Conservation (phyloP, 225 moss, liverwort and hornwort genomes). For the Pseudoscleropodium purum region DNA sequence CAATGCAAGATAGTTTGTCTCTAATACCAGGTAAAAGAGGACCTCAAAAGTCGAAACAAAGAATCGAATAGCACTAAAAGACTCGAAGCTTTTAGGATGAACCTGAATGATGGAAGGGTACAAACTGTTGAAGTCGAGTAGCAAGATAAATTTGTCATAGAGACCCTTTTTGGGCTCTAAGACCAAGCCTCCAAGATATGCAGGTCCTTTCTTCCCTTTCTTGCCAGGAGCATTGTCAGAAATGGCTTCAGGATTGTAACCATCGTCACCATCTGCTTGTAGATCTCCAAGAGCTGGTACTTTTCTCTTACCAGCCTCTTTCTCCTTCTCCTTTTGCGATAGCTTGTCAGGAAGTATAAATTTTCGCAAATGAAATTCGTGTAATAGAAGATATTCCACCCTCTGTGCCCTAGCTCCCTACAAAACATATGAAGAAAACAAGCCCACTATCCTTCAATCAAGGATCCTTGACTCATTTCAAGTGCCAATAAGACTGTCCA, state of each 20-base stretch:
- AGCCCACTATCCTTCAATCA: background rate
- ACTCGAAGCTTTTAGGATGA: background rate
- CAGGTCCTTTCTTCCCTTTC: conserved; percentile 84
- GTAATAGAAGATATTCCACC: conserved; percentile 87
- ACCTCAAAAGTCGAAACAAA: background rate
- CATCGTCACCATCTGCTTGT: conserved; percentile 35
- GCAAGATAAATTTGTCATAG: conserved; percentile 82
- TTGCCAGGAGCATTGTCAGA: conserved; percentile 40
- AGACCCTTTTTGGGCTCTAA: conserved; percentile 96
- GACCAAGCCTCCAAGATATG: conserved; percentile 90
- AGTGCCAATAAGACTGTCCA: background rate
- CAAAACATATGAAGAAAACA: background rate
- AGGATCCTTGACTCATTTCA: background rate
- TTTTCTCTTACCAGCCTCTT: conserved; percentile 71
- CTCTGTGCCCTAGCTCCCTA: conserved; percentile 98
- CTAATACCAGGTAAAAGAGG: background rate
- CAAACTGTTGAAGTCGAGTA: conserved; percentile 97
- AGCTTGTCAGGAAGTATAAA: conserved; percentile 96
- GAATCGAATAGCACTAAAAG: background rate
- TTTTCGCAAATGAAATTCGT: conserved; percentile 88
- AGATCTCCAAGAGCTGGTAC: conserved; percentile 12
- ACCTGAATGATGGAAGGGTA: conserved; percentile 99
- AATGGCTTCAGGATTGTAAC: conserved; percentile 17
- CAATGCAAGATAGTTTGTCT: background rate
- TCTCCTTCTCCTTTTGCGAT: conserved; percentile 74